Base-by-base conservation (phyloP, 495 filamentous ascomycete species). In the Massariosphaeria phaeospora region DNA sequence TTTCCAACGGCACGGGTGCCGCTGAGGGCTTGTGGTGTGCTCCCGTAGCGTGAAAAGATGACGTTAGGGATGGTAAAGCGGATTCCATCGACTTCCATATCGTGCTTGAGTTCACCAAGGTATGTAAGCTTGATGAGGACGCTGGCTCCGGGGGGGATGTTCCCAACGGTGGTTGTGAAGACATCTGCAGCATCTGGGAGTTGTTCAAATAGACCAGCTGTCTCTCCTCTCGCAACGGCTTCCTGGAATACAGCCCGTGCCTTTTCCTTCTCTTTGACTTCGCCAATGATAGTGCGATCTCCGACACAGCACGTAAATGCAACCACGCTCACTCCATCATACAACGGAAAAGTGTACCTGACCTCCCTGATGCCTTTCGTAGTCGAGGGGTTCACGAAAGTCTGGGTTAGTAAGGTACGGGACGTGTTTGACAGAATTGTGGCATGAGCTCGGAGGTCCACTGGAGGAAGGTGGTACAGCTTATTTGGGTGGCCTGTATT, bases 301-400 rank as follows among this genome's bases (percentile, higher is more conserved):
- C 70, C 72, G 47, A 87, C 69, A 11, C 70, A 72, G 58, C 79
- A 83, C 1, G 70, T 74, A 51, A 87, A 88, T 23, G 70, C 72
- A 11, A 82, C 80, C 3, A 88, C 79, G 17, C 79, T 81, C 2
- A 84, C 78, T 18, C 82, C 82, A 60, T 84, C 79, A 61, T 82
- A 85, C 2, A 87, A 72, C 0, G 85, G 85, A 56, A 88, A 87
- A 1, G 74, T 75, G 66, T 89, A 88, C 18, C 67, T 66, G 46
- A 80, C 73, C 58, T 81, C 69, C 25, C 73, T 62, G 48, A 84
- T 75, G 15, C 60, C 64, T 0, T 74, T 65, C 0, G 56, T 42
- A 9, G 51, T 29, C 0, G 71, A 75, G 0, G 79, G 73, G 55
- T 83, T 85, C 46, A 67, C 63, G 56, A 84, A 86, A 3, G 73